A percentile compares a stretch with the other conserved stretches of the same genome.
phyloP scores from a whole-genome alignment of 2,329 filamentous ascomycete genomes.

The Epichloe glyceriae region DNA sequence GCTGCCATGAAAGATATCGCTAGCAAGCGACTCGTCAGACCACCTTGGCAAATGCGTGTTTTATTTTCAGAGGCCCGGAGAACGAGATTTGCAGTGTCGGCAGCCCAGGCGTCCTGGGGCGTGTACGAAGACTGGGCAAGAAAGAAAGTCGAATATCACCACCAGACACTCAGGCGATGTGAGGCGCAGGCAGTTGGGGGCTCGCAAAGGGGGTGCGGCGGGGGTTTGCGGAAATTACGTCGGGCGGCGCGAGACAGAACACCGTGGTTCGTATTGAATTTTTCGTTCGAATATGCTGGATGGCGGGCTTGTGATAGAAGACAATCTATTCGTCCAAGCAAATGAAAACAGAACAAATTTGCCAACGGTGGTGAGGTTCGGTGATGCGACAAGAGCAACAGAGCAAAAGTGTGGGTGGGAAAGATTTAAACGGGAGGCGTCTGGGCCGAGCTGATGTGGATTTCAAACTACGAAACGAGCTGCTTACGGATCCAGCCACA shows the following conservation, averaged over 20 bases:
- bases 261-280: neutral
- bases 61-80: neutral
- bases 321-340: neutral
- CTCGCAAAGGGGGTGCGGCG: neutral
- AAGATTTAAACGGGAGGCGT: neutral
- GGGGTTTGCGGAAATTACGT: neutral
- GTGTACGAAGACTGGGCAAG: neutral
- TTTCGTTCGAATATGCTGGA: too few species aligned
- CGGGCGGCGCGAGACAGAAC: neutral
- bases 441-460: neutral
- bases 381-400: neutral
- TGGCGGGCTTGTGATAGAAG: neutral
- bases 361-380: neutral
- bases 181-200: neutral
- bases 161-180: neutral
- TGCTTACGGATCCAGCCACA: neutral
- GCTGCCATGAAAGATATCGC: slow-evolving; percentile 10
- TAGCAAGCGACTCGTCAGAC: slow-evolving; percentile 8
- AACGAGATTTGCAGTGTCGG: neutral
- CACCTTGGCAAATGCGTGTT: neutral
- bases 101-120: neutral
- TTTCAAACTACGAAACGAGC: neutral
- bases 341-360: neutral
- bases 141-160: neutral
- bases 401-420: neutral